Base-by-base conservation (phyloP, 495 filamentous ascomycete genomes). In the Hypoxylon subgilvum region DNA sequence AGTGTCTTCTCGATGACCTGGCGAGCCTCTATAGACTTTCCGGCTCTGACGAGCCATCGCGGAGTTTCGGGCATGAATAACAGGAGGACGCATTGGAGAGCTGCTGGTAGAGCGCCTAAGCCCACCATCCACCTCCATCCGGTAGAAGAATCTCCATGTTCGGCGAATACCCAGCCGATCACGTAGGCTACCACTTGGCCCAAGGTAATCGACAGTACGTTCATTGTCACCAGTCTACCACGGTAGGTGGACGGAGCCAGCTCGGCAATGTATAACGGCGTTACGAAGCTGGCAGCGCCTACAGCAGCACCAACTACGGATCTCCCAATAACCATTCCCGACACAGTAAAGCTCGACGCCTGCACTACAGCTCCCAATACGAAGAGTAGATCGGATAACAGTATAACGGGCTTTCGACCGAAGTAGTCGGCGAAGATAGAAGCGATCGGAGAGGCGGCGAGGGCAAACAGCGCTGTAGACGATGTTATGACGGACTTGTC, bases 91-190 rank as follows among this genome's bases (percentile, higher is more conserved):
- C 83, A 81, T 69, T 96, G 92, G 6, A 90, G 50, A 2, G 83
- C 73, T 5, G 91, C 92, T 0, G 92, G 92, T 41, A 86, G 46
- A 19, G 88, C 90, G 2, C 92, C 92, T 7, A 97, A 73, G 0
- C 92, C 92, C 1, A 97, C 90, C 79, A 95, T 89, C 85, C 88
- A 95, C 50, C 92, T 76, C 92, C 92, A 97, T 16, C 88, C 90
- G 9, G 66, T 75, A 42, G 62, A 67, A 31, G 62, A 49, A 32
- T 72, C 70, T 10, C 81, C 83, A 30, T 72, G 66, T 49, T 80
- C 75, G n/a, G 79, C 76, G 45, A 85, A 87, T 6, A 79, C 67
- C 85, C 83, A 95, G 1, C 84, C 91, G 31, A 89, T 73, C 18
- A 91, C 68, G 66, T 97, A 97, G 5, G 92, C 91, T 12, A 94